Conservation (phyloP, 1,284 basidiomycete genomes). For the Lentinula novae-zelandiae region DNA sequence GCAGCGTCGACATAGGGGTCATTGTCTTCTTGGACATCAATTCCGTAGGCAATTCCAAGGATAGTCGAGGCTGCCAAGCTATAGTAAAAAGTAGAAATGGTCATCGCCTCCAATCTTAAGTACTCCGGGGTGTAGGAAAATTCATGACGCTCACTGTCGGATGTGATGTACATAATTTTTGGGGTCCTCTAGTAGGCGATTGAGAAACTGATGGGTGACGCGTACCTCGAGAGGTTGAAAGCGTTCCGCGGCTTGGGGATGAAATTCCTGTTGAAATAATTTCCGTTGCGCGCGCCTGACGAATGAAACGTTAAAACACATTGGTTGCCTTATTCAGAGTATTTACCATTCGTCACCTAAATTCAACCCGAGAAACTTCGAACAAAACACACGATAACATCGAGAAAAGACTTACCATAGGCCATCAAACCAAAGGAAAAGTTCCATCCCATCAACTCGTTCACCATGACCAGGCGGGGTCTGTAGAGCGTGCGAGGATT, state of each 20-base stretch:
- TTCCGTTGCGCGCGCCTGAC: slow-evolving; percentile 19
- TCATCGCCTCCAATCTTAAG: no score
- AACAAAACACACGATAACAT: neutral
- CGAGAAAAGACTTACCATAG: slow-evolving; percentile 19
- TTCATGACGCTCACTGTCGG: slow-evolving; percentile 24
- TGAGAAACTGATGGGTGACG: slow-evolving; percentile 24
- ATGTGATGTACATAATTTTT: slow-evolving; percentile 28
- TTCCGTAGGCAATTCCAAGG: slow-evolving; percentile 21
- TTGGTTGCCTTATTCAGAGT: neutral
- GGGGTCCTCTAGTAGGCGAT: slow-evolving; percentile 28
- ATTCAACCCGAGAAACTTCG: neutral
- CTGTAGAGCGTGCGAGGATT: slow-evolving; percentile 11
- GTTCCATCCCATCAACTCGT: slow-evolving; percentile 25
- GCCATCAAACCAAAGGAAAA: slow-evolving; percentile 25
- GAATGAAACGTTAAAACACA: neutral
- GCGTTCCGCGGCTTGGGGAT: slow-evolving; percentile 18
- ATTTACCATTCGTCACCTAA: slow-evolving; percentile 15
- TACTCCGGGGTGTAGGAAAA: neutral
- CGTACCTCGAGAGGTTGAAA: slow-evolving; percentile 19
- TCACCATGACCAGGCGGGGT: slow-evolving; percentile 18
- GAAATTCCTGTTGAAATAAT: slow-evolving; percentile 26
- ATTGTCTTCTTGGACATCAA: slow-evolving; percentile 14
- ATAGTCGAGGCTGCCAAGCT: slow-evolving; percentile 28
- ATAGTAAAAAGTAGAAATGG: neutral
- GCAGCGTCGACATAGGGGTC: slow-evolving; percentile 16